These are phyloP conservation scores for Candida michaelii DNA, from an alignment of 805 yeast genomes.

Conservation along the genomic window DNA sequence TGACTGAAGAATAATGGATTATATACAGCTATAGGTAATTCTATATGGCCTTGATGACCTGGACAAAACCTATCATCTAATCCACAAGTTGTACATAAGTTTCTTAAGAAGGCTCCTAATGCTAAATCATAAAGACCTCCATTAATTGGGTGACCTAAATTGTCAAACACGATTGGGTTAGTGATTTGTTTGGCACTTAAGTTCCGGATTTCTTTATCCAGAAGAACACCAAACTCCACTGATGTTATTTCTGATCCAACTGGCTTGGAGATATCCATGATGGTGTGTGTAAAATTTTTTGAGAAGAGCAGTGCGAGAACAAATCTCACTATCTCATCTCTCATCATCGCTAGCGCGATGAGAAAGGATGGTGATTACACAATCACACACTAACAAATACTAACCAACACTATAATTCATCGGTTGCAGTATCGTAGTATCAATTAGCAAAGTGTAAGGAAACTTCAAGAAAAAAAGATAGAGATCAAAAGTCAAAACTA, in stretches of 20 bases:
- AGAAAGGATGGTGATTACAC: too few species aligned
- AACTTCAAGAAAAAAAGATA: too few species aligned
- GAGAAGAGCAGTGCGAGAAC: slow-evolving; percentile 1
- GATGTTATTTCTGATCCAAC: slow-evolving; percentile 91
- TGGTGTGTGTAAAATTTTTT: slow-evolving; percentile 1
- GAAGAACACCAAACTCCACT: slow-evolving; percentile 87
- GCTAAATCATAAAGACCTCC: slow-evolving; percentile 94
- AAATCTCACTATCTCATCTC: too few species aligned
- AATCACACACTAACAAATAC: too few species aligned
- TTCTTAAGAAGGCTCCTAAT: slow-evolving; percentile 89
- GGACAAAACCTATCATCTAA: slow-evolving; percentile 93
- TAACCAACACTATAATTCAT: too few species aligned
- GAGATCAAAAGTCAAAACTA: too few species aligned
- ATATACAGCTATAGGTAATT: slow-evolving; percentile 92
- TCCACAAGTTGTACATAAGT: slow-evolving; percentile 94
- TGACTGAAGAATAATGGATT: slow-evolving; percentile 94
- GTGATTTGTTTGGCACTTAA: slow-evolving; percentile 94
- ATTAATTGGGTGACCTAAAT: slow-evolving; percentile 90
- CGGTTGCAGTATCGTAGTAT: too few species aligned
- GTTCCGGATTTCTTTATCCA: slow-evolving; percentile 78
- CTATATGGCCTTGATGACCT: slow-evolving; percentile 98
- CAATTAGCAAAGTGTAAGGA: too few species aligned
- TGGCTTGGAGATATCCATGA: slow-evolving; percentile 95
- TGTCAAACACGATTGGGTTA: slow-evolving; percentile 94
- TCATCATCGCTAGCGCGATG: too few species aligned